Evolutionary conservation across 2,329 filamentous ascomycete genomes (phyloP), one percentile per base, ranked within the genome.

Genomic region (Xylariaceae sp.): DNA sequence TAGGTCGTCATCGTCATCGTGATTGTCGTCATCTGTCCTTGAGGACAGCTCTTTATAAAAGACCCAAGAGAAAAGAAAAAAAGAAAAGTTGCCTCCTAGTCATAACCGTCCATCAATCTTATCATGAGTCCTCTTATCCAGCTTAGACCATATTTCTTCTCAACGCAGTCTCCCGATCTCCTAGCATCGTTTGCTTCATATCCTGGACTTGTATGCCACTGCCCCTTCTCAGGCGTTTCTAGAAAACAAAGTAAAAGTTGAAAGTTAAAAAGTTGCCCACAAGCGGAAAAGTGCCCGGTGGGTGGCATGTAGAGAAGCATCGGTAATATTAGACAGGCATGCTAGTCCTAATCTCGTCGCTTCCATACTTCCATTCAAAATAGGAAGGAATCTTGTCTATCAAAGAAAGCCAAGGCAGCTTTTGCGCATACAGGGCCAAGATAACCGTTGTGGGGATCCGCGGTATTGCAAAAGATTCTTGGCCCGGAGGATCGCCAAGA

Each of bases 31-130:
- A 67, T 66, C 61, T 65, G 53, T 57, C 61, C 63, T 52, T 59
- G 58, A 64, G 64, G 61, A 62, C 64, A 64, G 63, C 41, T 52
- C 60, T 60, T 64, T 66, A 62, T 64, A 58, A 50, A 42, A 57
- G 8, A 26, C 47, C 40, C 16, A 39, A 20, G 16, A 47, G 27
- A 45, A 29, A 26, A 41, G 39, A 27, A 24, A 37, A 51, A 43
- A 58, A 32, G 30, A 48, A 44, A 45, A 18, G 24, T 36, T 47
- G 44, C 44, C 49, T 53, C 48, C 32, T 32, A 39, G 42, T 48
- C 58, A 50, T 55, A 10, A 47, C 44, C 43, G 20, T 40, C 45
- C 49, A 44, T 32, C 23, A 24, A 30, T 46, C 48, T 37, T 36
- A 57, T 47, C 37, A 52, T 52, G 18, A 39, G n/a, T 27, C 46